Base-by-base conservation (phyloP, 108 stramenopile genomes). In the Aureococcus anophagefferens region DNA sequence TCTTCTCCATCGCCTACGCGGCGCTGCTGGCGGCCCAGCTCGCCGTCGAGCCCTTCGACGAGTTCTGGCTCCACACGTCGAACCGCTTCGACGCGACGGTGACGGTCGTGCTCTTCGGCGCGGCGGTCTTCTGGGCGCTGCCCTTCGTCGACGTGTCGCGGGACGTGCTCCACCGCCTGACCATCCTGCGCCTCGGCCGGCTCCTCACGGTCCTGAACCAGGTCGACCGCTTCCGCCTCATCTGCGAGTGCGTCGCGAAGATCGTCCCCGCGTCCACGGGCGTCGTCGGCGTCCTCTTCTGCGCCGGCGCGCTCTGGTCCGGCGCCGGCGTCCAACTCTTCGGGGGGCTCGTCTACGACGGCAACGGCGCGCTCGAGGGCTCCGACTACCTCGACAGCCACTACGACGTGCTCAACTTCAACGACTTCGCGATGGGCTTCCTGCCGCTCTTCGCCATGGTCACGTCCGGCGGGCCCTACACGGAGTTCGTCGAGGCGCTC, bases 371-470 rank as follows among this genome's bases (percentile, higher is more conserved):
- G 11, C 68, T 69, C 9, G 33, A 30, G 4, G 68, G 46, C 9
- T 59, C 46, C 0, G 46, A 46, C 11, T 36, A 36, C 35, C 31
- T 69, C 46, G 37, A 31, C 29, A 18, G 9, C 4, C 16, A 69
- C 46, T 32, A 46, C 35, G 68, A 46, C 29, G 46, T 69, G 0
- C 46, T 69, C 30, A 69, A 69, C 46, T 69, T 69, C 25, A 69
- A 69, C 33, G 68, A 69, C 36, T 69, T 51, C 46, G 32, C 35
- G 17, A 69, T 59, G 46, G 46, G 68, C 29, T 51, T 59, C 46
- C 30, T 69, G 68, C 44, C 68, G 30, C 46, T 69, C 46, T 30
- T 69, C 68, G 40, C 68, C 30, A 32, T 69, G 31, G 9, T 69
- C 31, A 32, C 46, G 13, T 32, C 45, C 31, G 68, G 68, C 16